Conservation (phyloP, 2,329 filamentous ascomycete species). For the Diplodia seriata region DNA sequence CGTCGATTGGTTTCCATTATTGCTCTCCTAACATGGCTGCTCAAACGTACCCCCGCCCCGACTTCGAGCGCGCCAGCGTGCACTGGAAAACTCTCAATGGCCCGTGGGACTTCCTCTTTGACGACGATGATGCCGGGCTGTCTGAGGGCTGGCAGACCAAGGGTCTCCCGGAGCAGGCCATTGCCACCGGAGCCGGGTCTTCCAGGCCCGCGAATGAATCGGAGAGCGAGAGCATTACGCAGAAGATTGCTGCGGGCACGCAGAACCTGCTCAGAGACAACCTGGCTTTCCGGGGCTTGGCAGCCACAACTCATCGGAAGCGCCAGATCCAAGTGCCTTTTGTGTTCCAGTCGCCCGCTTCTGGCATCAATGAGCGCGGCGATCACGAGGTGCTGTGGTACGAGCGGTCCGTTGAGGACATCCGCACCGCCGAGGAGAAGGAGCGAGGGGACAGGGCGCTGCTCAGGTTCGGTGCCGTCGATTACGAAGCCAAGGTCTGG, state of each 20-base stretch:
- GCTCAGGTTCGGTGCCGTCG: slow-evolving; percentile 66
- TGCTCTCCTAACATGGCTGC: not conserved
- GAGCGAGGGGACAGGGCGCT: slow-evolving; percentile 53
- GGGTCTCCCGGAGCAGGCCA: slow-evolving; percentile 57
- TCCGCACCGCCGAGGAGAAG: slow-evolving; percentile 55
- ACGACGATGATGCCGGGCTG: slow-evolving; percentile 67
- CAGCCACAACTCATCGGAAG: slow-evolving; percentile 50
- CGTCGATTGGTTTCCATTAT: not conserved
- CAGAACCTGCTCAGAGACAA: slow-evolving; percentile 58
- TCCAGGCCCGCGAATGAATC: slow-evolving; percentile 35
- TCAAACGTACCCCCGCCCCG: slow-evolving; percentile 65
- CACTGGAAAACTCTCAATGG: slow-evolving; percentile 69
- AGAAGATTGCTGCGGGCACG: slow-evolving; percentile 59
- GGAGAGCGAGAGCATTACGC: slow-evolving; percentile 50
- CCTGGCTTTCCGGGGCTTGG: slow-evolving; percentile 43
- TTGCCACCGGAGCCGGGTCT: slow-evolving; percentile 36
- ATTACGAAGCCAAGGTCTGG: slow-evolving; percentile 67
- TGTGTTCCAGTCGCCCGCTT: slow-evolving; percentile 69
- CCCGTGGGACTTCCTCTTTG: slow-evolving; percentile 69
- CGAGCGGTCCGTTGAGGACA: slow-evolving; percentile 60
- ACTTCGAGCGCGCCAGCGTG: slow-evolving; percentile 64
- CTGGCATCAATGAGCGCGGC: slow-evolving; percentile 66
- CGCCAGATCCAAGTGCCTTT: slow-evolving; percentile 68
- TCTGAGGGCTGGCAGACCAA: slow-evolving; percentile 60
- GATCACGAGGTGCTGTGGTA: slow-evolving; percentile 75